These are phyloP conservation scores for Silybum marianum DNA, from an alignment of 129 eudicot genomes.

Conservation along the genomic window DNA sequence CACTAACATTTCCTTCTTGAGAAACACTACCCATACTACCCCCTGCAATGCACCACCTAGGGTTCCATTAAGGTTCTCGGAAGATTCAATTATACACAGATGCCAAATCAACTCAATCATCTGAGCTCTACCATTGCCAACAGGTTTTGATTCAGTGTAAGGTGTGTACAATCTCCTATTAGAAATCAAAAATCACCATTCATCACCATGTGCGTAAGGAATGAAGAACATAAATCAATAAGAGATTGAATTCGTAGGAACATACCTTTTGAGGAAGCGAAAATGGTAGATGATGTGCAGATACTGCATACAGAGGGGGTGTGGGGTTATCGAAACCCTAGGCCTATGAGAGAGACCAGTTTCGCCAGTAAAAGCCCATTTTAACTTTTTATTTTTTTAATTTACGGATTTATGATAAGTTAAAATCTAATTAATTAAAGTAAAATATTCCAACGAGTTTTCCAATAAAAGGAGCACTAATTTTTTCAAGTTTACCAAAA, in stretches of 20 bases:
- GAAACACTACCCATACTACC: not conserved
- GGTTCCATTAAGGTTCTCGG: not conserved
- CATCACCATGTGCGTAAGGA: not conserved
- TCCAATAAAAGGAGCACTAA: no score
- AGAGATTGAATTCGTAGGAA: not conserved
- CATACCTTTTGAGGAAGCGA: not conserved
- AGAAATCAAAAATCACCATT: not conserved
- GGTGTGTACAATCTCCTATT: not conserved
- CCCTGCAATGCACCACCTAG: not conserved
- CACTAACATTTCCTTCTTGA: not conserved
- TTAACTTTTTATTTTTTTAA: not conserved
- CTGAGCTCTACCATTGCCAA: not conserved
- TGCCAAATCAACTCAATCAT: not conserved
- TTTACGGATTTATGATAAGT: not conserved
- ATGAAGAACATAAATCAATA: not conserved
- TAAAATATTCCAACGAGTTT: not conserved
- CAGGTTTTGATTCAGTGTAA: not conserved
- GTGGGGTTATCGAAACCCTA: constrained; percentile 11
- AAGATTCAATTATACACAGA: not conserved
- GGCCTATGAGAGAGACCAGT: not conserved
- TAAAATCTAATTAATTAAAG: not conserved
- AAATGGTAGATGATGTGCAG: not conserved
- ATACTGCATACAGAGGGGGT: not conserved
- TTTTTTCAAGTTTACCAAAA: no score
- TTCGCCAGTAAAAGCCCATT: not conserved